phyloP scores from a whole-genome alignment of 495 filamentous ascomycete genomes.

The Sphaerosporella brunnea region DNA sequence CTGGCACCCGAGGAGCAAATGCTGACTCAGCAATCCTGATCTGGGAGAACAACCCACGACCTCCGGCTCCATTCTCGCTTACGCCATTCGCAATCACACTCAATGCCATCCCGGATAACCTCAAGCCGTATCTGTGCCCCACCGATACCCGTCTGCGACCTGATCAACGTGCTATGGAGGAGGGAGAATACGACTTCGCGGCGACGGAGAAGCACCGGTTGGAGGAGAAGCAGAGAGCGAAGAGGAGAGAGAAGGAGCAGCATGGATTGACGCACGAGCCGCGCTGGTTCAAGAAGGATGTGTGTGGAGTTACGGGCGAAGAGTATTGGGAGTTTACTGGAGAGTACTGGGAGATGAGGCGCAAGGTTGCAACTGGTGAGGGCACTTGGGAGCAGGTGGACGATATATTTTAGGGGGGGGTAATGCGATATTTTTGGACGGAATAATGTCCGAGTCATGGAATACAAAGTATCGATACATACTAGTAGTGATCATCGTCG shows the following conservation, averaged over 20 bases:
- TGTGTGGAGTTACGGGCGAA: slow-evolving; percentile 65
- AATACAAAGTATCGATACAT: no score
- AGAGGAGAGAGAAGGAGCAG: slow-evolving; percentile 51
- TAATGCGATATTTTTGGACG: not conserved
- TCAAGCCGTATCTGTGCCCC: slow-evolving; percentile 59
- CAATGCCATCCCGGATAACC: slow-evolving; percentile 63
- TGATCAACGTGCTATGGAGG: slow-evolving; percentile 97
- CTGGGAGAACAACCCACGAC: slow-evolving; percentile 74
- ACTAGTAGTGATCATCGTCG: no score
- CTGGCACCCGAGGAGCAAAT: slow-evolving; percentile 33
- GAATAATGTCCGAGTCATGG: no score
- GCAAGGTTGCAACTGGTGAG: slow-evolving; percentile 35
- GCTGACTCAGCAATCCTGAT: slow-evolving; percentile 64
- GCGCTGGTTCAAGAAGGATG: slow-evolving; percentile 62
- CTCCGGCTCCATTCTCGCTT: slow-evolving; percentile 80
- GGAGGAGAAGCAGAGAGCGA: slow-evolving; percentile 80
- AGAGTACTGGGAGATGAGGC: slow-evolving; percentile 64
- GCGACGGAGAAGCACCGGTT: slow-evolving; percentile 87
- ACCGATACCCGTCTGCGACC: slow-evolving; percentile 82
- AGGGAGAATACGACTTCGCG: slow-evolving; percentile 83
- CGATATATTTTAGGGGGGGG: slow-evolving; percentile 41
- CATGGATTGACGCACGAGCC: slow-evolving; percentile 66
- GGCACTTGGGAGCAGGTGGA: slow-evolving; percentile 34
- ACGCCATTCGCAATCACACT: slow-evolving; percentile 91
- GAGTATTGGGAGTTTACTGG: slow-evolving; percentile 78